phyloP scores from a whole-genome alignment of 2,329 filamentous ascomycete species.

The Aspergillus chevalieri region DNA sequence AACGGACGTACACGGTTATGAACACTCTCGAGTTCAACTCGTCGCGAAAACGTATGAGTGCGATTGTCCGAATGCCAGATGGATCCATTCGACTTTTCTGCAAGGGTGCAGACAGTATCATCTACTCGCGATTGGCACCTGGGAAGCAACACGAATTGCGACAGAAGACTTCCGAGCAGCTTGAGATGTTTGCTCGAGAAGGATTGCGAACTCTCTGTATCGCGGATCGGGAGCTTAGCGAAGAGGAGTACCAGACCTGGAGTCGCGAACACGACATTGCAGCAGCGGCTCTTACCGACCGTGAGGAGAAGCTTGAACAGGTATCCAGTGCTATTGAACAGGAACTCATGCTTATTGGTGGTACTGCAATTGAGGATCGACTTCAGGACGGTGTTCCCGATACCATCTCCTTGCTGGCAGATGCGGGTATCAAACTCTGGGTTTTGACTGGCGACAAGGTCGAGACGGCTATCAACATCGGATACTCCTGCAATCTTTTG shows the following conservation, averaged over 20 bases:
- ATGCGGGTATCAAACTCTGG: conserved; percentile 97
- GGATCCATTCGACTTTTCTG: conserved; percentile 85
- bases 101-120: conserved; percentile 95
- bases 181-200: conserved; percentile 95
- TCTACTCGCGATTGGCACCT: conserved; percentile 81
- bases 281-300: conserved; percentile 72
- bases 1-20: conserved; percentile 76
- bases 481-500: conserved; percentile 95
- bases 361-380: conserved; percentile 94
- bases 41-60: conserved; percentile 93
- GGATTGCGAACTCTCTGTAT: conserved; percentile 92
- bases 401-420: conserved; percentile 81
- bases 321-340: conserved; percentile 88
- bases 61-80: conserved; percentile 91
- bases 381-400: conserved; percentile 96
- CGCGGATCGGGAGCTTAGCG: conserved; percentile 70
- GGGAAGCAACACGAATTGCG: conserved; percentile 83
- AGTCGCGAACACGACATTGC: conserved; percentile 81
- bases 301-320: conserved; percentile 87
- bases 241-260: conserved; percentile 80
- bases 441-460: conserved; percentile 98
- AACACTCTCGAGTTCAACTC: conserved; percentile 98
- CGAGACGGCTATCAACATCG: conserved; percentile 98
- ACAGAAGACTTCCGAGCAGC: conserved; percentile 77
- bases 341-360: conserved; percentile 78